Base-by-base conservation (phyloP, 768 basidiomycete genomes). In the Calocybe indica region DNA sequence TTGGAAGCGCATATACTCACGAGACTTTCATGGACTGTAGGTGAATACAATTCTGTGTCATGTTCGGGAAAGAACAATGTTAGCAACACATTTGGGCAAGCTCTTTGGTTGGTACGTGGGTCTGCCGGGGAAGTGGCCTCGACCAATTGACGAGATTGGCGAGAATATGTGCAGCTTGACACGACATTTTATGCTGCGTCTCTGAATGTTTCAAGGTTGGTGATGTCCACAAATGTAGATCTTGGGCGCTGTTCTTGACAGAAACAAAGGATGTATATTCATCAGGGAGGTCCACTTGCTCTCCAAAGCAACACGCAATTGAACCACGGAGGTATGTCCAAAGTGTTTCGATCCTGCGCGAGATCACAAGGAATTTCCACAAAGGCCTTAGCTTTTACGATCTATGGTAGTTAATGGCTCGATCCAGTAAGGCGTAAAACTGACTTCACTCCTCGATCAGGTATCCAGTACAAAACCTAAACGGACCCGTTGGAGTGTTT, bases 31-130 rank as follows among this genome's bases (percentile, higher is more conserved):
- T 30, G 22, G n/a, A 32, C 11, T 9, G 2, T 5, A 77, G 76
- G 78, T 6, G 76, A 79, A 58, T 78, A 75, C 51, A 80, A 77
- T 49, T 78, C 77, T 0, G 75, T 78, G 8, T 77, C 75, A 5
- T 79, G 77, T 45, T 71, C 73, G 9, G 78, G 78, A 5, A 70
- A 63, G 44, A 66, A 71, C 47, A 69, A 68, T 38, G 73, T 78
- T 34, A 75, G 71, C 56, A 75, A 78, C 51, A 78, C 78, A 2
- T 77, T 79, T 46, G 76, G 78, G 22, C 78, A 79, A 50, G 72
- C 76, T 10, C 61, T 79, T 31, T 78, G 76, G 77, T 61, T 79
- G 42, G 71, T 70, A 39, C 47, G 58, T 51, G 10, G 11, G 15
- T 22, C 22, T 36, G 43, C 28, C 7, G 7, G 30, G 35, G 8